Evolutionary conservation across 2,329 filamentous ascomycete genomes (phyloP), one percentile per base, ranked within the genome.

Genomic region (Aspergillus udagawae): DNA sequence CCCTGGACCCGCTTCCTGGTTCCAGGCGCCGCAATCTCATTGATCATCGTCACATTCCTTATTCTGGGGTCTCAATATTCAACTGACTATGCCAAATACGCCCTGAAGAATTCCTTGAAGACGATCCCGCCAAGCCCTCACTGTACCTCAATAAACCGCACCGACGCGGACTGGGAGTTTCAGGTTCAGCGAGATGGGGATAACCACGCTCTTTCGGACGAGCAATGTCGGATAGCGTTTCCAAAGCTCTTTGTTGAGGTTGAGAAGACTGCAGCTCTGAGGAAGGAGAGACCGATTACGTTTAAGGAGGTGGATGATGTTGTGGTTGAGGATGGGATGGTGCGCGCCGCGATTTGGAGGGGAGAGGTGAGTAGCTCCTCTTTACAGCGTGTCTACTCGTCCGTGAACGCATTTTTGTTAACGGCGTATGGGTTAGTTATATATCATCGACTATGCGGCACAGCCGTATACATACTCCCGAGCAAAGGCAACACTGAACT

Each of bases 401-500:
- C 12, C 29, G 12, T 17, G 32, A 17, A 0, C 5, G 29, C 32
- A 20, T 38, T 2, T n/a, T 25, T 3, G 7, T 20, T 48, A 12
- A 48, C 52, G 57, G 50, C 58, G 28, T 51, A 27, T 23, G 10
- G n/a, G 1, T 23, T 29, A 77, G 74, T 48, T 77, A 4, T 75
- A 74, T 57, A 67, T 76, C 3, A 57, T 76, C 49, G 68, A 74
- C 28, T 74, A 67, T 41, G 70, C 65, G 3, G 59, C 67, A 7
- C 70, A 71, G 68, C 67, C 67, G 0, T 65, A 62, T 6, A 76
- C 74, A 7, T 72, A 66, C 49, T 65, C 72, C 0, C 71, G 74
- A 12, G 74, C 68, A 10, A 71, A 70, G 61, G 78, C 78, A 2
- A 79, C 78, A 0, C 69, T 82, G 2, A 74, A 78, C 60, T 72